Percentiles rank a stretch among this genome's conserved stretches.
Evolutionary conservation across 441 rosid species (phyloP).

Genomic region (Lepidium campestre): DNA sequence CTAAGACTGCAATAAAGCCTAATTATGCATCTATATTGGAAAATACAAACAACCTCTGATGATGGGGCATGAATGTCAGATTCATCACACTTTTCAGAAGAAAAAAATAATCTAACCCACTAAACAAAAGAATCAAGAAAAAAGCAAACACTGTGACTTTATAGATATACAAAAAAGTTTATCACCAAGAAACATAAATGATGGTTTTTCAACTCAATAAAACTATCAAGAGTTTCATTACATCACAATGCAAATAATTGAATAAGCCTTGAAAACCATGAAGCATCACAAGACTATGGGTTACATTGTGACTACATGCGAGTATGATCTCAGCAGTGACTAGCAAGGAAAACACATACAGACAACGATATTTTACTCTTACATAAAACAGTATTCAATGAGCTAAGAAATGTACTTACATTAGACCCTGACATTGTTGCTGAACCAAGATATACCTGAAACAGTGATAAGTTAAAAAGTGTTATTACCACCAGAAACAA

Average conservation of each 20-base stretch:
- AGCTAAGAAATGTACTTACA: slow-evolving; percentile 14
- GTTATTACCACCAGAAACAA: background rate
- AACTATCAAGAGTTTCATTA: background rate
- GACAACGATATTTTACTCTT: background rate
- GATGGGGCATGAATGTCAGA: background rate
- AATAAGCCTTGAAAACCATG: background rate
- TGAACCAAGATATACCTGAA: slow-evolving; percentile 20
- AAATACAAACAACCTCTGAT: background rate
- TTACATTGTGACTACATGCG: background rate
- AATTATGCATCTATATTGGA: background rate
- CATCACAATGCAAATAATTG: background rate
- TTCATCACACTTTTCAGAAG: background rate
- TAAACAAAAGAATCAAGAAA: background rate
- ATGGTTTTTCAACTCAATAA: background rate
- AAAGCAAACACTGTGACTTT: background rate
- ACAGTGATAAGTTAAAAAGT: background rate
- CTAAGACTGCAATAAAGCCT: background rate
- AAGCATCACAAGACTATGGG: background rate
- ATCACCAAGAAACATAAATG: background rate
- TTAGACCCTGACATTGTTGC: slow-evolving; percentile 18
- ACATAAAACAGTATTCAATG: background rate
- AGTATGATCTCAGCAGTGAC: background rate
- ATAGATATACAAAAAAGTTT: background rate
- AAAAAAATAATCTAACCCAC: background rate
- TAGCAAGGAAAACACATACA: background rate